Evolutionary conservation across 1,284 basidiomycete genomes (phyloP), one percentile per base, ranked within the genome.

Genomic region (Acaromyces ingoldii): DNA sequence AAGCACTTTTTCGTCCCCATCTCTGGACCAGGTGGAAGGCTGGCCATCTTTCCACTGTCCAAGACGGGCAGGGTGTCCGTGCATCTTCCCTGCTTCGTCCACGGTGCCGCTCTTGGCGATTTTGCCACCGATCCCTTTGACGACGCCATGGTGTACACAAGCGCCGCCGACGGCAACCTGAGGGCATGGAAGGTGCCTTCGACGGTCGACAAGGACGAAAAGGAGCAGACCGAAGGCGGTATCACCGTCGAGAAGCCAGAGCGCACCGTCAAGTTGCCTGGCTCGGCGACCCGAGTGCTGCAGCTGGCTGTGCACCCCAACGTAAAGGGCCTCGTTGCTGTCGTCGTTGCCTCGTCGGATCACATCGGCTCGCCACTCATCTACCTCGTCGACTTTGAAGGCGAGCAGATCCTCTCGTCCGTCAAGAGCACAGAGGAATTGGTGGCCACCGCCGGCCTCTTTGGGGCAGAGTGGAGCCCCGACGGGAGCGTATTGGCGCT

Each of bases 401-500:
- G 43, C n/a, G n/a, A n/a, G n/a, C n/a, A n/a, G n/a, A n/a, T n/a
- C n/a, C n/a, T n/a, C n/a, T n/a, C n/a, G n/a, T n/a, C n/a, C n/a
- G n/a, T n/a, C n/a, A n/a, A n/a, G n/a, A n/a, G n/a, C n/a, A n/a
- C n/a, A n/a, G n/a, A n/a, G n/a, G n/a, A n/a, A n/a, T n/a, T n/a
- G n/a, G n/a, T n/a, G n/a, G n/a, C n/a, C n/a, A n/a, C n/a, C n/a
- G n/a, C n/a, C n/a, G n/a, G n/a, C n/a, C 58, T 57, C 19, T 48
- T 28, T 21, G 19, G 46, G 1, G 53, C 57, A 10, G 59, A 71
- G 0, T 77, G 78, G 70, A 74, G 70, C 5, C 69, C 71, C 0
- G 53, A 68, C 5, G 79, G 79, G 0, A 50, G 57, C 15, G 60
- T 62, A 3, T 51, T 80, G 4, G 80, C 79, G 0, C 43, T 79